Evolutionary conservation across 2,329 filamentous ascomycete genomes (phyloP).

Genomic region (Botrytis elliptica): DNA sequence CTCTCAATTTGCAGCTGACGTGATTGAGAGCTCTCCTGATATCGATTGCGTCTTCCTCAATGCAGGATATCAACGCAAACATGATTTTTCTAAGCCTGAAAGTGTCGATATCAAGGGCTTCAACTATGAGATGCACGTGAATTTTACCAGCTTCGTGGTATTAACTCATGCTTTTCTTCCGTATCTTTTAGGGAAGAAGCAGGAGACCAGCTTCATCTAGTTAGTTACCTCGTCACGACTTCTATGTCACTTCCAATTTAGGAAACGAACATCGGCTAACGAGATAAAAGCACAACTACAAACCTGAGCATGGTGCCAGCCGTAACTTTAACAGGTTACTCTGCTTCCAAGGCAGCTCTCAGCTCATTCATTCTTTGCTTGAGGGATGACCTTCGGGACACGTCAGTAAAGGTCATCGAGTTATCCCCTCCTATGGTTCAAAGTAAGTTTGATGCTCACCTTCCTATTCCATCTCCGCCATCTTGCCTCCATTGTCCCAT

Average conservation of each 20-base stretch:
- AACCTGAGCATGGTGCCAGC: slow-evolving; percentile 28
- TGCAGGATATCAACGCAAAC: slow-evolving; percentile 36
- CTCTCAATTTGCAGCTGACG: slow-evolving; percentile 10
- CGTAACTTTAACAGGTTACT: slow-evolving; percentile 42
- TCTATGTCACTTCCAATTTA: background rate
- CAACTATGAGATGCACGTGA: slow-evolving; percentile 23
- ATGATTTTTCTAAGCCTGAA: slow-evolving; percentile 30
- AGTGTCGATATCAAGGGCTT: slow-evolving; percentile 21
- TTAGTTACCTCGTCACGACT: slow-evolving; percentile 4
- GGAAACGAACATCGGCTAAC: background rate
- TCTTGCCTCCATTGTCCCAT: background rate
- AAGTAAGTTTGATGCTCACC: slow-evolving; percentile 24
- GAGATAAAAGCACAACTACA: slow-evolving; percentile 26
- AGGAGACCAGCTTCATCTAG: slow-evolving; percentile 28
- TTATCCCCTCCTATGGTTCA: slow-evolving; percentile 41
- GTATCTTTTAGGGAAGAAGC: slow-evolving; percentile 26
- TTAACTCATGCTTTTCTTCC: slow-evolving; percentile 36
- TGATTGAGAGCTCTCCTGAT: slow-evolving; percentile 4
- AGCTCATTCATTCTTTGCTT: slow-evolving; percentile 45
- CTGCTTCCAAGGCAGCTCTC: slow-evolving; percentile 47
- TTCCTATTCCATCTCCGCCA: background rate
- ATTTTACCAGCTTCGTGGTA: slow-evolving; percentile 36
- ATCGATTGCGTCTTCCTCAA: slow-evolving; percentile 40
- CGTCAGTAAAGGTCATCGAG: slow-evolving; percentile 44
- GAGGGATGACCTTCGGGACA: slow-evolving; percentile 43